Evolutionary conservation across 768 basidiomycete species (phyloP), one percentile per base, ranked within the genome.

Genomic region (Boletus vinaceobasis): DNA sequence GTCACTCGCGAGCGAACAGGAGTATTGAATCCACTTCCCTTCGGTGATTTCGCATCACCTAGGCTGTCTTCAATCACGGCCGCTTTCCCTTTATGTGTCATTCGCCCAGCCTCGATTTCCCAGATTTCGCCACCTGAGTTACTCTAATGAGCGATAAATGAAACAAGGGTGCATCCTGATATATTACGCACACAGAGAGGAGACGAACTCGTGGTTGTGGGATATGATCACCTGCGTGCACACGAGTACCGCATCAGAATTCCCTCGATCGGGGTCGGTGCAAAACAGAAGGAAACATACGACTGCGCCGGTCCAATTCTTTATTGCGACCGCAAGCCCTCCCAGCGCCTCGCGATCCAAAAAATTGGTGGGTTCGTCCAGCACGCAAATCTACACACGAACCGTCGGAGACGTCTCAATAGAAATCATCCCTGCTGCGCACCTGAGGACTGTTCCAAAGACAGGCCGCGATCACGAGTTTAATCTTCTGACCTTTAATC

Each of bases 371-470:
- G 93, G 93, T 71, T 93, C 91, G 69, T 94, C 92, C 33, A 93
- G 80, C 14, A 90, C 75, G 66, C 88, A 88, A 37, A 66, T 59
- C 65, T 60, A 87, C 86, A 81, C 82, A 48, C 23, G 42, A 59
- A 19, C 29, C 53, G 53, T 58, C 46, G 59, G 42, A 31, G 44
- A 27, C 33, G 33, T 46, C 35, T 49, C 48, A 37, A 14, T 21
- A 50, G 42, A 31, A 56, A 15, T 9, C 15, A 36, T 17, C 42
- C 33, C 39, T 5, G 29, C 33, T 45, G 67, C 74, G 55, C 65
- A 90, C 86, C 78, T 96, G 92, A 15, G 93, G 92, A 67, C 93
- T 94, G 72, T 93, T 93, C 93, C 95, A 98, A 52, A 97, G 79
- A 68, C 95, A 93, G 27, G 95, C 95, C 15, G 89, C 95, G 60